Evolutionary conservation across 2,329 filamentous ascomycete genomes (phyloP).

Genomic region (Karstenula rhodostoma): DNA sequence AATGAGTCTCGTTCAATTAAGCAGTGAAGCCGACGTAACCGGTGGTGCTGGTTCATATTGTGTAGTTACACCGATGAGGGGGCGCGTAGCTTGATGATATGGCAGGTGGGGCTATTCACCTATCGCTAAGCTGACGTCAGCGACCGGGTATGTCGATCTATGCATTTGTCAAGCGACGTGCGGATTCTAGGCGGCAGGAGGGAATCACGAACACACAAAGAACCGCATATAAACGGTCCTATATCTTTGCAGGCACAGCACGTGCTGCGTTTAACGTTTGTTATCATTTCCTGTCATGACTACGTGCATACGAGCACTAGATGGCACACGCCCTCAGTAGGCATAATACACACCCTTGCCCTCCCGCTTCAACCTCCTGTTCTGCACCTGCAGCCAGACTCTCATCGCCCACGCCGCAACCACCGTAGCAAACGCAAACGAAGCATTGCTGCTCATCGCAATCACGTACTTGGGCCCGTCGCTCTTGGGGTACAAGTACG

Average conservation of each 20-base stretch:
- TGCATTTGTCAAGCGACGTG: not conserved
- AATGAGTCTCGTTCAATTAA: not conserved
- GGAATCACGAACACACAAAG: not conserved
- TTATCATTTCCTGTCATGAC: not conserved
- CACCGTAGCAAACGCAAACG: slow-evolving; percentile 20
- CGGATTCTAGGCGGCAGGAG: not conserved
- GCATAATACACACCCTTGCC: slow-evolving; percentile 1
- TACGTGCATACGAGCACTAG: not conserved
- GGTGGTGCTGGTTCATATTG: not conserved
- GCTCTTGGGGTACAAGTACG: slow-evolving; percentile 49
- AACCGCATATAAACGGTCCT: not conserved
- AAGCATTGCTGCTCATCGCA: slow-evolving; percentile 32
- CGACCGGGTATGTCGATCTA: slow-evolving; percentile 1
- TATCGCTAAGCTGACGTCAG: slow-evolving; percentile 11
- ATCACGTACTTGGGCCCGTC: slow-evolving; percentile 34
- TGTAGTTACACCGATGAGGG: slow-evolving; percentile 10
- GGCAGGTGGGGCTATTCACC: slow-evolving; percentile 3
- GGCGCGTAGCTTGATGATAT: not conserved
- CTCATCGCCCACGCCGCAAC: slow-evolving; percentile 4
- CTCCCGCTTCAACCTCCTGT: not conserved
- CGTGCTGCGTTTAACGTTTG: not conserved
- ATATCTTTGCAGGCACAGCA: not conserved
- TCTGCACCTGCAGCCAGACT: slow-evolving; percentile 4
- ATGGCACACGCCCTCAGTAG: not conserved
- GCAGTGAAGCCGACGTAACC: not conserved